A percentile compares a stretch with the other conserved stretches of the same genome.
These are phyloP conservation scores for Chlamydomonas sp. DNA, from an alignment of 139 green algal species.

Conservation along the genomic window DNA sequence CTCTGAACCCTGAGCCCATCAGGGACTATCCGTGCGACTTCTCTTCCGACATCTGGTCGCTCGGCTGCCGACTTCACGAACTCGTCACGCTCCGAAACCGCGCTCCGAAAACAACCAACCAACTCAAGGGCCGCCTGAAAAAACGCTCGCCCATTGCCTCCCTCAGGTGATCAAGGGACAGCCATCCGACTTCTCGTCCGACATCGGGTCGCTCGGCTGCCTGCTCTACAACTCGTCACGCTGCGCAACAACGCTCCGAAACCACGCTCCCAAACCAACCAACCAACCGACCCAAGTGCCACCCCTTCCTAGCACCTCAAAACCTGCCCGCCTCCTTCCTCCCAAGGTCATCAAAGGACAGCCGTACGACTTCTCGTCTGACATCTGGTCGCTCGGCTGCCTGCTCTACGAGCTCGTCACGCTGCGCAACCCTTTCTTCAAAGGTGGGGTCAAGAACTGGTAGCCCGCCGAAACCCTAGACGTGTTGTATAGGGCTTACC, in stretches of 20 bases:
- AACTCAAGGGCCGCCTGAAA: too few relatives aligned
- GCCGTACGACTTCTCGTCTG: constrained; percentile 63
- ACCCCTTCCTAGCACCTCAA: too few relatives aligned
- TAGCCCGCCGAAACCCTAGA: too few relatives aligned
- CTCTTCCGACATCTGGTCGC: constrained; percentile 60
- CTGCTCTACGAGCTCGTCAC: constrained; percentile 71
- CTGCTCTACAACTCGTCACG: constrained; percentile 69
- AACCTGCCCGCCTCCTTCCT: constrained; percentile 69
- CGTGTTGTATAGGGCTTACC: too few relatives aligned
- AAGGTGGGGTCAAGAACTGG: constrained; percentile 20
- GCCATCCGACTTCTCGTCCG: constrained; percentile 62
- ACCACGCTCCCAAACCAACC: too few relatives aligned
- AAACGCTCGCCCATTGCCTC: too few relatives aligned
- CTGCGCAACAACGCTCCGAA: too few relatives aligned
- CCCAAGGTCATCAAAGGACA: constrained; percentile 63
- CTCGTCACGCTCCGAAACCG: constrained; percentile 50
- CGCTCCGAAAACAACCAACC: too few relatives aligned
- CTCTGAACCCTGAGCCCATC: constrained; percentile 75
- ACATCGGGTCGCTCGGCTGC: constrained; percentile 71
- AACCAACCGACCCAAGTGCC: too few relatives aligned
- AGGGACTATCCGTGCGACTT: constrained; percentile 61
- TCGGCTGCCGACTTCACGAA: constrained; percentile 76
- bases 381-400: constrained; percentile 72
- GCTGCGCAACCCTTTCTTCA: constrained; percentile 47
- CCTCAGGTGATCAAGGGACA: constrained; percentile 45